Evolutionary conservation across 768 basidiomycete genomes (phyloP), one percentile per base, ranked within the genome.

Genomic region (Trametes cingulata): DNA sequence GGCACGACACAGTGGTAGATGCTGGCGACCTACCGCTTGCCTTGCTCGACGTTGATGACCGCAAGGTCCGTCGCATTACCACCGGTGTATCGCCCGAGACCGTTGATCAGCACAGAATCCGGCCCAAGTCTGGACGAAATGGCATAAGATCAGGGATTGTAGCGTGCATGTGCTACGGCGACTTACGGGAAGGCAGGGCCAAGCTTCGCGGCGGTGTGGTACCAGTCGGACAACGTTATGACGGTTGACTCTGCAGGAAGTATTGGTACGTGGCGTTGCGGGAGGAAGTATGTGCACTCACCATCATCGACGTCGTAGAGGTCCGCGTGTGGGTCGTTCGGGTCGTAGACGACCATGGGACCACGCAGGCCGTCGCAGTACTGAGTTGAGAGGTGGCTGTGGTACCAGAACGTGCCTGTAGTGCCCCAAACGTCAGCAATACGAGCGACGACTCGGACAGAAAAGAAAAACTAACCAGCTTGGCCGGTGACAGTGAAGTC

Each of bases 311-410:
- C 70, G 56, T 82, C 80, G 60, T 82, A 82, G 17, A 81, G 55
- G 12, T 65, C 36, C 1, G 55, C 64, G 52, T 72, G 72, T 15
- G 81, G 82, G 60, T 82, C 80, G 14, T 62, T 17, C 17, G 62
- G 65, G 49, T 68, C 67, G 42, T 66, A 66, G 0, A 84, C 70
- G 7, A 84, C 74, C 36, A 83, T 37, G 2, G 78, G 73, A 0
- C 82, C 83, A 42, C 83, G 69, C 24, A 85, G 72, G 0, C 83
- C 83, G 54, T 85, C 83, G 51, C 84, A 85, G 55, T 83, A 84
- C 62, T 84, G 83, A 0, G 76, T 75, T 6, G 73, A 75, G 71
- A 74, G 69, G 56, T 82, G 81, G 15, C 78, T 79, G 61, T 68
- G 78, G 65, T 76, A 81, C 81, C 82, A 83, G 60, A 76, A 84